A percentile compares a stretch with the other conserved stretches of the same genome.
Conservation (phyloP, 2,329 filamentous ascomycete genomes). For the Fusarium fracticaudum region DNA sequence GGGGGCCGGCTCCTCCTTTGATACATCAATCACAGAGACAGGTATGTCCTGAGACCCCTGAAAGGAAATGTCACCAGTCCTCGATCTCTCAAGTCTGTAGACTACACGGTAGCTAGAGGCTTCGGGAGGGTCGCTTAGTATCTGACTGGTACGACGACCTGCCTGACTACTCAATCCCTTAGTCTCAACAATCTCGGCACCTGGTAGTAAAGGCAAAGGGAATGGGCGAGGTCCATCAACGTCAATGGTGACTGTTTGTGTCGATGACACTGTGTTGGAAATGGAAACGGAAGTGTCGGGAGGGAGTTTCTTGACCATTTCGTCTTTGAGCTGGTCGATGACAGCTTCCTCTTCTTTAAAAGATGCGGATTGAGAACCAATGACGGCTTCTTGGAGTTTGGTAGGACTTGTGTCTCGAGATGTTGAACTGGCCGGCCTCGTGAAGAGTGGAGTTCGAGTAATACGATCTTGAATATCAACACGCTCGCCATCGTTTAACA, state of each 20-base stretch:
- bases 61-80: slow-evolving; percentile 54
- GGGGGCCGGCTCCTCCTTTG: slow-evolving; percentile 33
- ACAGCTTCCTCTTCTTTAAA: slow-evolving; percentile 55
- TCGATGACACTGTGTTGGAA: slow-evolving; percentile 66
- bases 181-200: slow-evolving; percentile 67
- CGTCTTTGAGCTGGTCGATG: slow-evolving; percentile 57
- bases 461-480: slow-evolving; percentile 59
- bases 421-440: neutral
- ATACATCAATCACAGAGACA: slow-evolving; percentile 41
- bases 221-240: slow-evolving; percentile 63
- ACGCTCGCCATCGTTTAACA: slow-evolving; percentile 66
- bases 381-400: neutral
- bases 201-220: slow-evolving; percentile 64
- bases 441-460: neutral
- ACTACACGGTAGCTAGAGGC: slow-evolving; percentile 63
- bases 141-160: slow-evolving; percentile 24
- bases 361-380: neutral
- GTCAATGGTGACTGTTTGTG: slow-evolving; percentile 72
- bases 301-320: slow-evolving; percentile 64
- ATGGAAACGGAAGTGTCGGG: slow-evolving; percentile 68
- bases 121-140: slow-evolving; percentile 34
- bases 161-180: slow-evolving; percentile 45
- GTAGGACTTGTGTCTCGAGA: neutral
- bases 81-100: slow-evolving; percentile 66
- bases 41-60: slow-evolving; percentile 46